Base-by-base conservation (phyloP, 805 yeast species). In the Metschnikowia continentalis region DNA sequence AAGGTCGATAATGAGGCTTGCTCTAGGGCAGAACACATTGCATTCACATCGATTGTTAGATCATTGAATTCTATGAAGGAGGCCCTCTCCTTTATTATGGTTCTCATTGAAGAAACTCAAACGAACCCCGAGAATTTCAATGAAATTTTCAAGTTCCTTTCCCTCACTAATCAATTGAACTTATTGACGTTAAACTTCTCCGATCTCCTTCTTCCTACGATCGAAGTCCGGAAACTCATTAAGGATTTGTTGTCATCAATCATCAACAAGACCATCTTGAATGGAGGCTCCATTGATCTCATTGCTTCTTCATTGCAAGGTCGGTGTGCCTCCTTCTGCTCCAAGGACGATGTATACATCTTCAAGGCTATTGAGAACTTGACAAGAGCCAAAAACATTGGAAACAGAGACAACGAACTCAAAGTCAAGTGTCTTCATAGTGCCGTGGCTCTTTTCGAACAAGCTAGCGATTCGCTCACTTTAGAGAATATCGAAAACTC, bases 301-400 rank as follows among this genome's bases (percentile, higher is more conserved):
- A 88, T 92, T 47, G 96, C 97, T 0, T 83, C 84, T 35, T 83
- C 91, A 1, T 72, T 94, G 47, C 96, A 94, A 68, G 95, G 89
- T 49, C 84, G 92, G 53, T 94, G 99, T 74, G 96, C 96, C 1
- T 83, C 96, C 0, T 94, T 90, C 68, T 94, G 98, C 63, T 89
- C 97, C 0, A 82, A 96, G 14, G 89, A 87, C 57, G 99, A 94
- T 68, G 97, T 94, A 26, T 78, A 90, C 53, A 88, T 94, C 13
- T 94, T 91, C 75, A 87, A 92, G 67, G 98, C 97, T 0, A 83
- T 90, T 59, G 99, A 94, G 66, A 90, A 87, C 65, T 75, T 94
- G 60, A 87, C 92, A 51, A 83, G 86, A 60, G 97, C 98, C 0
- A 87, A 85, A 61, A 87, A 83, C 51, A 80, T 83, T 53, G 89